Conservation (phyloP, 495 filamentous ascomycete genomes). For the Durotheca rogersii region DNA sequence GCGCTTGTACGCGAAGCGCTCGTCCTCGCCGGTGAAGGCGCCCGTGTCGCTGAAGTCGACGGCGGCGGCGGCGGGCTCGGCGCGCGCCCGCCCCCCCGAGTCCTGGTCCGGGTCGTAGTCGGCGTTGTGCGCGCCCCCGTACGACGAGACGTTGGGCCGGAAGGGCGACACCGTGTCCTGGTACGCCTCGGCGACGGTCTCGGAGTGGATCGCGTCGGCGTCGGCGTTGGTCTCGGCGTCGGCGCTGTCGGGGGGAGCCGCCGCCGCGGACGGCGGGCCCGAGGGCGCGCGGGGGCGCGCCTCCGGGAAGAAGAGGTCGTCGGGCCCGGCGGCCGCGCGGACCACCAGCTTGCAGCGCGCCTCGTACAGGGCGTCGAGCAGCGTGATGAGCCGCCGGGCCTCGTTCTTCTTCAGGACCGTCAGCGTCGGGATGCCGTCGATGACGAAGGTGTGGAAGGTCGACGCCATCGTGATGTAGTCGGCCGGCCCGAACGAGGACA, state of each 20-base stretch:
- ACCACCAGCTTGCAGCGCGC: slow-evolving; percentile 64
- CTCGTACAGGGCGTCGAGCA: slow-evolving; percentile 72
- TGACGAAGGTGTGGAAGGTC: slow-evolving; percentile 66
- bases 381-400: slow-evolving; percentile 68
- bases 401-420: slow-evolving; percentile 65
- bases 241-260: too few species aligned
- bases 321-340: slow-evolving; percentile 57
- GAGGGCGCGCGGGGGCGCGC: slow-evolving; percentile 7
- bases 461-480: slow-evolving; percentile 73
- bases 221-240: slow-evolving; percentile 11
- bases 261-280: too few species aligned
- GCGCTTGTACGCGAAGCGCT: slow-evolving; percentile 69
- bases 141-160: slow-evolving; percentile 66
- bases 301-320: slow-evolving; percentile 72
- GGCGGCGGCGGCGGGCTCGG: too few species aligned
- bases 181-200: slow-evolving; percentile 69
- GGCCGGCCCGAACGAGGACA: slow-evolving; percentile 61
- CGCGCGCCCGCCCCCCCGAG: too few species aligned
- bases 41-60: slow-evolving; percentile 57
- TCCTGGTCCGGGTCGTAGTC: slow-evolving; percentile 51
- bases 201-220: slow-evolving; percentile 59
- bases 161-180: slow-evolving; percentile 70
- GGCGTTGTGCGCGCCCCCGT: slow-evolving; percentile 42
- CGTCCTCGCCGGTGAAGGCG: slow-evolving; percentile 70
- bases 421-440: slow-evolving; percentile 60